Evolutionary conservation across 305 asterid species (phyloP), one percentile per base, ranked within the genome.

Genomic region (Rubia balearica): DNA sequence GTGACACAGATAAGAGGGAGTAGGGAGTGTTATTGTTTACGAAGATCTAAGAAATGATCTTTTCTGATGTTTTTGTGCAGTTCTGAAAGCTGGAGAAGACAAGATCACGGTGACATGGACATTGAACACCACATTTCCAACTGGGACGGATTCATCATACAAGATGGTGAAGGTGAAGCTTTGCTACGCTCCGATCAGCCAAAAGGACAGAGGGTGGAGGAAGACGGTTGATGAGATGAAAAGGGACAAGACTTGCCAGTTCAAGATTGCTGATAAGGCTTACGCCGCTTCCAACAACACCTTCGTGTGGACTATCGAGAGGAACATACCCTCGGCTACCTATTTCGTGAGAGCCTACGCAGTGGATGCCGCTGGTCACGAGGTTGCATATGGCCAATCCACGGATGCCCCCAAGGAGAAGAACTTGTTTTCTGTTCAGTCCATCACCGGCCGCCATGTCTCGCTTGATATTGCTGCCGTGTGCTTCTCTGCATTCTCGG

Each of bases 151-250:
- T 14, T 80, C 83, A 1, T 0, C 30, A 17, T 86, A 86, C 88
- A 74, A 75, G 55, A 78, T 76, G 0, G 80, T 85, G 7, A 74
- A 74, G 21, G 10, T 88, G 10, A 78, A 81, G 61, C 83, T 86
- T 0, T 86, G 90, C 70, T 86, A 79, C 14, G 87, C 91, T 7
- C 86, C 87, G 0, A 38, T 82, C 0, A 88, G 95, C 84, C 92
- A 86, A 67, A 68, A 49, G 38, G 87, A 86, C 11, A 82, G 92
- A 11, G 83, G 76, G 0, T 88, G 95, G 95, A 82, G 95, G 67
- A 83, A 81, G 57, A 86, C 95, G 0, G 81, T 7, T 7, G 87
- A 86, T 24, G 11, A 75, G 3, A 1, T 88, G 1, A 57, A 51
- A 0, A 88, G 81, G 70, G 90, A 85, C 81, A 88, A 82, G 64